Percentiles rank a stretch among this genome's conserved stretches.
Conservation (phyloP, 257 asterid genomes). For the Osmanthus fragrans region DNA sequence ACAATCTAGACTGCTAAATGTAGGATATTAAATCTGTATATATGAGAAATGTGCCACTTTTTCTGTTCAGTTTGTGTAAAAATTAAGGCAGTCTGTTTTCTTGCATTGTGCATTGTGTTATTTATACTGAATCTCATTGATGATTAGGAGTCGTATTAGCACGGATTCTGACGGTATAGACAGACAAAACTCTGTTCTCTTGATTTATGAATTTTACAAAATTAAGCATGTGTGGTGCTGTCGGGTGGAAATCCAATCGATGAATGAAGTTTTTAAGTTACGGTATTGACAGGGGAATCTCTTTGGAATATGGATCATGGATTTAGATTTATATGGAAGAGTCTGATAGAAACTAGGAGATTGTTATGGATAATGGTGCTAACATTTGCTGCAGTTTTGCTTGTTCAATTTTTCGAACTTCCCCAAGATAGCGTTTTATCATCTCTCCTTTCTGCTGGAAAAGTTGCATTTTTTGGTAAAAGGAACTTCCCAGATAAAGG, state of each 20-base stretch:
- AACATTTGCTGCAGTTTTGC: conserved; percentile 25
- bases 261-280: background rate
- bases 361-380: conserved; percentile 28
- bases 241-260: background rate
- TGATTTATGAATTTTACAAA: background rate
- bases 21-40: background rate
- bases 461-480: conserved; percentile 21
- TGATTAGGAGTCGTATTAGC: background rate
- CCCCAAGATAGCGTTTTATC: conserved; percentile 28
- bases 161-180: background rate
- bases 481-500: background rate
- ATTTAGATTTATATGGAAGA: conserved; percentile 18
- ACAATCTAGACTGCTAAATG: background rate
- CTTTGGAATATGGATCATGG: conserved; percentile 27
- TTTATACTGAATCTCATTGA: background rate
- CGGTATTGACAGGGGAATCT: background rate
- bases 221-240: background rate
- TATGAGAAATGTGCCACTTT: background rate
- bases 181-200: background rate
- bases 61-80: background rate
- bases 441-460: conserved; percentile 27
- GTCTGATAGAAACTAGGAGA: conserved; percentile 5
- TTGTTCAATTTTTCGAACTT: conserved; percentile 33
- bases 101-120: background rate
- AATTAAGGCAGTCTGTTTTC: background rate